These are phyloP conservation scores for Larix sibirica DNA, from an alignment of 83 land plant genomes.

Conservation along the genomic window DNA sequence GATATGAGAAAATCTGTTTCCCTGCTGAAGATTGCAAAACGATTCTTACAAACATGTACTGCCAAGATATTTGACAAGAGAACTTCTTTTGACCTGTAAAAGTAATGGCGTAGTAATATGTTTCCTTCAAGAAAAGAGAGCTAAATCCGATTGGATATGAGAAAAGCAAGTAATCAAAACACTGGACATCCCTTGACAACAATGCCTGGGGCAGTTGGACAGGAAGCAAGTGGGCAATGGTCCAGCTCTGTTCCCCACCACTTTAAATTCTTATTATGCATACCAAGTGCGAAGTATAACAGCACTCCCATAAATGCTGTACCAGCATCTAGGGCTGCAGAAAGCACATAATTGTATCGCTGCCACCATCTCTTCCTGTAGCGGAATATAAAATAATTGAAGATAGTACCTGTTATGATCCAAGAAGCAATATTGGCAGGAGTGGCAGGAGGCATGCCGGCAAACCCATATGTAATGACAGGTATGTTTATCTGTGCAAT, in stretches of 20 bases:
- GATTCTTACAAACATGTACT: no score
- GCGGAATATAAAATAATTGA: constrained; percentile 66
- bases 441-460: constrained; percentile 76
- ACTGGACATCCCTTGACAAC: constrained; percentile 34
- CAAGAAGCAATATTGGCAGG: constrained; percentile 75
- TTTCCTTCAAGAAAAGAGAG: no score
- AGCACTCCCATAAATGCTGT: constrained; percentile 80
- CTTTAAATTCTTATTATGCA: constrained; percentile 21
- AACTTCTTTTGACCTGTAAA: no score
- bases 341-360: constrained; percentile 70
- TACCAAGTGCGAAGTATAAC: constrained; percentile 54
- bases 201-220: constrained; percentile 41
- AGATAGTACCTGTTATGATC: constrained; percentile 69
- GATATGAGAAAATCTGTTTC: no score
- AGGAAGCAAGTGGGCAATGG: constrained; percentile 39
- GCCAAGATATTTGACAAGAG: no score
- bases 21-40: no score
- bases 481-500: constrained; percentile 79
- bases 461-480: constrained; percentile 62
- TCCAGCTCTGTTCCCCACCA: constrained; percentile 71
- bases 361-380: constrained; percentile 70
- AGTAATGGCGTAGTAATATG: no score
- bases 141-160: no score
- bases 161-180: neutral
- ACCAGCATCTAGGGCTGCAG: constrained; percentile 71